These are phyloP conservation scores for Cytospora piceae DNA, from an alignment of 2,329 filamentous ascomycete species.

Conservation along the genomic window DNA sequence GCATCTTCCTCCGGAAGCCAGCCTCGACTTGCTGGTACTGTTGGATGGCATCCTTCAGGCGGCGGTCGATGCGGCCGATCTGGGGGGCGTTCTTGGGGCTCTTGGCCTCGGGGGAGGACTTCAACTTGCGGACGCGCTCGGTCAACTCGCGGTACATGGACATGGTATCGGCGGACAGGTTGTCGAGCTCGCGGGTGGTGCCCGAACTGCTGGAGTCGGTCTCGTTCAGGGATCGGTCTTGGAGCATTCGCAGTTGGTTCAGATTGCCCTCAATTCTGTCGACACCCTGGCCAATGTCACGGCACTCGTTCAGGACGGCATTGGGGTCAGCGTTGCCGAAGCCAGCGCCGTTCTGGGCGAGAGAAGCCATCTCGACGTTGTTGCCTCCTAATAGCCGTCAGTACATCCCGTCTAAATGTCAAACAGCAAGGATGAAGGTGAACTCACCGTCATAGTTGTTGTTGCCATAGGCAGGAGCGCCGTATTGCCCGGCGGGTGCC, in stretches of 20 bases:
- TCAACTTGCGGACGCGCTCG: conserved; percentile 78
- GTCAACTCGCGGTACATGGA: conserved; percentile 78
- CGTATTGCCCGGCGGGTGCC: conserved; percentile 43
- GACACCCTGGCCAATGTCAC: conserved; percentile 77
- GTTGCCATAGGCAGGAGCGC: conserved; percentile 32
- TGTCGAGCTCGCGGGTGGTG: conserved; percentile 71
- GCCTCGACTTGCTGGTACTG: conserved; percentile 81
- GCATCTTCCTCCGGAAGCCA: conserved; percentile 76
- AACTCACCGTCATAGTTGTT: conserved; percentile 17
- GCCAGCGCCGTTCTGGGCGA: conserved; percentile 55
- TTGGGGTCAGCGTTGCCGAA: conserved; percentile 65
- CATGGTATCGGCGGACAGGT: conserved; percentile 79
- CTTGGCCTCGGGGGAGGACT: conserved; percentile 76
- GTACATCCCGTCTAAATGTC: not conserved
- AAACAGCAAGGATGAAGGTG: not conserved
- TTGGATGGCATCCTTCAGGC: conserved; percentile 79
- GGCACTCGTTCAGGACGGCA: conserved; percentile 82
- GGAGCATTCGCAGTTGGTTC: conserved; percentile 70
- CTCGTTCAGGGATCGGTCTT: conserved; percentile 73
- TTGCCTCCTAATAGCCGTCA: conserved; percentile 31
- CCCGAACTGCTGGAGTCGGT: conserved; percentile 71
- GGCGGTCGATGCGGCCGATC: conserved; percentile 78
- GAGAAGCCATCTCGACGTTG: conserved; percentile 73
- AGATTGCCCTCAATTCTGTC: conserved; percentile 74
- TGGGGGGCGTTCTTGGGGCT: conserved; percentile 76